Conservation (phyloP, 2,329 filamentous ascomycete genomes). For the Cadophora malorum region DNA sequence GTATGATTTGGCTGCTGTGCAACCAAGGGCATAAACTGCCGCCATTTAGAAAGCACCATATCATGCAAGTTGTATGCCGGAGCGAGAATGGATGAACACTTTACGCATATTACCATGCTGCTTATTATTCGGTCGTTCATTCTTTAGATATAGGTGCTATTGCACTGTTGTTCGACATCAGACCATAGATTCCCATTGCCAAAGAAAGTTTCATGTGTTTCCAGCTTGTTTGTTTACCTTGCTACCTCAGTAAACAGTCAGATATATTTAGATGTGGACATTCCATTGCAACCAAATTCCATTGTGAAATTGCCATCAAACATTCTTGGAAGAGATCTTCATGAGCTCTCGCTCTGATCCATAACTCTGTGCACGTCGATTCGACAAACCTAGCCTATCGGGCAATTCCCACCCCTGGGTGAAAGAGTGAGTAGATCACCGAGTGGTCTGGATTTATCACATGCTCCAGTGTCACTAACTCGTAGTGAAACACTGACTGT, state of each 20-base stretch:
- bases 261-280: not conserved
- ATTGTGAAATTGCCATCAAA: not conserved
- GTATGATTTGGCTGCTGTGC: not conserved
- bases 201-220: too few relatives aligned
- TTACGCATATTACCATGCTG: too few relatives aligned
- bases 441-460: slow-evolving; percentile 1
- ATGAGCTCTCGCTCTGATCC: not conserved
- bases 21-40: not conserved
- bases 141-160: too few relatives aligned
- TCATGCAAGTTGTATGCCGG: too few relatives aligned
- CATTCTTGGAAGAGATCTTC: not conserved
- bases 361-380: not conserved
- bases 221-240: too few relatives aligned
- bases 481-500: slow-evolving; percentile 2
- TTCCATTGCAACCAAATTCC: not conserved
- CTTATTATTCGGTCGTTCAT: too few relatives aligned
- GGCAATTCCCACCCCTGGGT: slow-evolving; percentile 10
- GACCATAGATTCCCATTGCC: too few relatives aligned
- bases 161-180: too few relatives aligned
- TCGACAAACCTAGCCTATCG: too few relatives aligned
- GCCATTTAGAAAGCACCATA: not conserved
- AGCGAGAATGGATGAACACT: too few relatives aligned
- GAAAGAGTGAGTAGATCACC: not conserved
- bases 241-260: not conserved
- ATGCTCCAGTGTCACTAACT: not conserved